Evolutionary conservation across 2,329 filamentous ascomycete genomes (phyloP), one percentile per base, ranked within the genome.

Genomic region (Coniochaeta pulveracea): DNA sequence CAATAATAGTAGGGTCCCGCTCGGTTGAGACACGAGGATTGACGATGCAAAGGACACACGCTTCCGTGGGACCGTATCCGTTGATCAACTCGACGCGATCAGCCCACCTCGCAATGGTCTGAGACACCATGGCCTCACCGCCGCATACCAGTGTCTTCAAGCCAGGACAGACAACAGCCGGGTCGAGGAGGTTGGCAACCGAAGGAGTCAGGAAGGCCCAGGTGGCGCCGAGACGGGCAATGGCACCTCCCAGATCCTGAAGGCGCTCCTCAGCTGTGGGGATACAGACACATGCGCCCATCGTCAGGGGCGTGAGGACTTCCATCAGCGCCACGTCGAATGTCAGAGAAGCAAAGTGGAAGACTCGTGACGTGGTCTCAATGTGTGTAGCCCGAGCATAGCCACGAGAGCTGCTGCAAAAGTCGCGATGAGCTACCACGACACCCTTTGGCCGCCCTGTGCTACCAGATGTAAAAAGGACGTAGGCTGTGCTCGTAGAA

Each of bases 391-490:
- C 37, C 19, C 19, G 30, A 7, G 27, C 33, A n/a, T 24, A 35
- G 10, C 18, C 34, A 21, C 19, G 28, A 6, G 31, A 34, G 22
- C 44, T 43, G 4, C 43, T 45, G 31, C 38, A 37, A n/a, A 46
- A 26, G 2, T 38, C 36, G 19, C 34, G 19, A 29, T 50, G 48
- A 26, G 40, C 35, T 26, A 47, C 37, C 19, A 66, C 53, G n/a
- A 67, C 62, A 18, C 64, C 64, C 48, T 69, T 69, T 7, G 64
- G 64, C 18, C 50, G 47, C 6, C 64, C 64, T 1, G 64, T 69
- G 21, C 61, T 67, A 10, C 64, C 64, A 9, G 64, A 68, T 14
- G 65, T 69, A 44, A 67, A 69, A 43, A 68, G 62, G 41, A 66
- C 61, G 19, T 47, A 49, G 11, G 27, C 31, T 3, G 34, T 18